These are phyloP conservation scores for Suillus decipiens DNA, from an alignment of 768 basidiomycete genomes.

Conservation along the genomic window DNA sequence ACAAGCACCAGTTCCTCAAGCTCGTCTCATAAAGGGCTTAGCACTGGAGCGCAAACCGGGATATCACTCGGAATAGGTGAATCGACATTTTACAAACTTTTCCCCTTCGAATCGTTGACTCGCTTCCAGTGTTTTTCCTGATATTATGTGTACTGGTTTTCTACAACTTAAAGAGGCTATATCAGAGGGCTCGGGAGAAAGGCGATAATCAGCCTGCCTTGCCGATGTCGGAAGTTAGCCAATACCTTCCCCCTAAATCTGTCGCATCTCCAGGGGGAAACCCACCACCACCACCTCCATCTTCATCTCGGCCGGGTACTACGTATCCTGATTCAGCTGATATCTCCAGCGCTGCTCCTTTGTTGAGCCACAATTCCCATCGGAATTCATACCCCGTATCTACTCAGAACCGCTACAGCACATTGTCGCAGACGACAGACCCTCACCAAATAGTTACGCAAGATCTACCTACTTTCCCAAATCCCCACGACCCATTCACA, in stretches of 20 bases:
- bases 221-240: constrained; percentile 6
- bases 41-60: constrained; percentile 24
- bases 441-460: background rate
- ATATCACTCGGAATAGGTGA: constrained; percentile 28
- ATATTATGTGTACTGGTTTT: constrained; percentile 8
- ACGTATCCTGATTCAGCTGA: background rate
- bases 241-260: background rate
- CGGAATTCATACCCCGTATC: constrained; percentile 6
- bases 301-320: background rate
- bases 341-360: background rate
- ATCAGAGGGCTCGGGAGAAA: constrained; percentile 7
- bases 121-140: constrained; percentile 9
- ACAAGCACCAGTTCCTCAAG: constrained; percentile 8
- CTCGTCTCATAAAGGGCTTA: constrained; percentile 10
- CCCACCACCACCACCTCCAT: background rate
- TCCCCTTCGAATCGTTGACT: background rate
- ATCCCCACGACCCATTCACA: constrained; percentile 15
- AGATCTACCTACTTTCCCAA: constrained; percentile 5
- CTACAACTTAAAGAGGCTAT: constrained; percentile 12
- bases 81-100: constrained; percentile 5
- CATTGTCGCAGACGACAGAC: constrained; percentile 6
- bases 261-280: background rate
- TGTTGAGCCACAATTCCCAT: constrained; percentile 3
- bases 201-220: background rate
- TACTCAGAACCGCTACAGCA: constrained; percentile 11